Conservation (phyloP, 345 rosid species). For the Dipteronia sinensis region DNA sequence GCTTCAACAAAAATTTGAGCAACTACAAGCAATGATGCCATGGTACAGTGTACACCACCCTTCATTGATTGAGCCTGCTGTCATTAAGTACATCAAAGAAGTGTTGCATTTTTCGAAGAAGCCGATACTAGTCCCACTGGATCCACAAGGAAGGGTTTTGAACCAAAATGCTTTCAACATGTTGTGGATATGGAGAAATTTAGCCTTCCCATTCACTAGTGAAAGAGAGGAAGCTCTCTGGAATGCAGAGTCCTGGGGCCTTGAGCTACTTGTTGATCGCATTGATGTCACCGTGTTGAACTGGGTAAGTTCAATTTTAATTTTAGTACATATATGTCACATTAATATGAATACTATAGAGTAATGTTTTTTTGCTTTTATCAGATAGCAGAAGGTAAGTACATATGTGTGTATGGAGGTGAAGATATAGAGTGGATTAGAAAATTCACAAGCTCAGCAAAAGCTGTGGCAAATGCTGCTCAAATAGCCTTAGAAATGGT, state of each 20-base stretch:
- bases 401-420: conserved; percentile 44
- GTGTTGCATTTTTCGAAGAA: conserved; percentile 32
- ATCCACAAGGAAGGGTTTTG: conserved; percentile 31
- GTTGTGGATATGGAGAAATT: conserved; percentile 35
- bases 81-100: conserved; percentile 36
- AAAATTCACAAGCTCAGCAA: conserved; percentile 29
- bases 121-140: conserved; percentile 34
- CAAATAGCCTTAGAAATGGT: conserved; percentile 25
- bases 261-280: conserved; percentile 33
- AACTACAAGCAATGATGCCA: conserved; percentile 25
- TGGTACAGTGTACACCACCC: conserved; percentile 41
- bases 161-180: conserved; percentile 32
- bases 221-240: conserved; percentile 32
- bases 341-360: too few relatives aligned
- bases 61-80: conserved; percentile 29
- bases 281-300: conserved; percentile 24
- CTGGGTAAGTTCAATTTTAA: conserved; percentile 13
- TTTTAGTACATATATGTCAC: too few relatives aligned
- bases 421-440: conserved; percentile 40
- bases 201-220: conserved; percentile 31
- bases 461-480: conserved; percentile 16
- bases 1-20: conserved; percentile 26
- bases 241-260: conserved; percentile 34
- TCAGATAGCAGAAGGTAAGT: conserved; percentile 25
- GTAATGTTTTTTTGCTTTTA: background rate